Base-by-base conservation (phyloP, 352 stramenopile species). In the Aphanomyces stellatus region DNA sequence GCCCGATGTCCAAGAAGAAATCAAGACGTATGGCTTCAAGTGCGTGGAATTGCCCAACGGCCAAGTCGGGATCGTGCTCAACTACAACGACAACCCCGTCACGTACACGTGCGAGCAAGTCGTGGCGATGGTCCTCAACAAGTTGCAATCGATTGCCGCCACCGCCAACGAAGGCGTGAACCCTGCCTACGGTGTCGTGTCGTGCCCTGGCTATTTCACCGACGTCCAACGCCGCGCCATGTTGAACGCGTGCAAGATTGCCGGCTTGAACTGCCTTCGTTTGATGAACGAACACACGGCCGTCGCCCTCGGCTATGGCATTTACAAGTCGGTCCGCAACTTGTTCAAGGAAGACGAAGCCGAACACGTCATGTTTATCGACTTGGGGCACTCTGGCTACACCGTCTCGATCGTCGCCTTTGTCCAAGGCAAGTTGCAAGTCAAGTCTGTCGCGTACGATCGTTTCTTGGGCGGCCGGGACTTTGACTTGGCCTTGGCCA, bases 221-320 rank as follows among this genome's bases (percentile, higher is more conserved):
- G 96, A 99, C 76, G 79, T 95, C 51, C 97, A 99, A 82, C 91
- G 97, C 69, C 87, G 94, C 49, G 96, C 93, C 22, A 85, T 99
- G 72, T 78, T 99, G 13, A 92, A 96, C 70, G 88, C 93, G 25
- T 80, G 76, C 34, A 82, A 94, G 76, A 98, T 99, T 60, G 95
- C 95, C 7, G 92, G 93, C 25, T 79, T 99, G 40, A 97, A 98
- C 76, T 96, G 95, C 62, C 86, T 99, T 69, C 88, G 96, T 37
- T 80, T 99, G 56, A 97, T 99, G 70, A 98, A 99, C 75, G 97
- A 99, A 84, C 93, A 91, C 78, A 99, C 96, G 28, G 96, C 97
- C 35, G 96, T 95, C 33, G 93, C 93, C 24, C 80, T 98, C 4
- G 87, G 88, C 8, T 98, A 98, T 77, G 95, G 95, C 48, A 98